Evolutionary conservation across 108 stramenopile genomes (phyloP), one percentile per base, ranked within the genome.

Genomic region (Bacterosira constricta): DNA sequence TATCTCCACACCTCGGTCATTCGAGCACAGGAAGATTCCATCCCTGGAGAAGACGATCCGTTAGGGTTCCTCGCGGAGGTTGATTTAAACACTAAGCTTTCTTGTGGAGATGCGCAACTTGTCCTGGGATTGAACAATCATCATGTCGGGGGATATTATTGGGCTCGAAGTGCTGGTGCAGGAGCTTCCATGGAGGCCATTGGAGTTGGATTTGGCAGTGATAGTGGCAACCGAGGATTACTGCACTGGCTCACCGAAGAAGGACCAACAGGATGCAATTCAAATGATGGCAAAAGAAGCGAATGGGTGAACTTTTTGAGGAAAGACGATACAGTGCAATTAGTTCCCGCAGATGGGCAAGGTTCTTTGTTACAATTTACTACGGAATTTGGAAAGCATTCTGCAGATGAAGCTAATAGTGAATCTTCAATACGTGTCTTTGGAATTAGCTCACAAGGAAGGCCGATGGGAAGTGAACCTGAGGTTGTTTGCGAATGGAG

Each of bases 101-200:
- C 73, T 46, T 30, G 68, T 27, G n/a, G 15, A 11, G 49, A 53
- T 44, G 75, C 61, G 31, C 57, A 38, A 30, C 71, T 92, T 17
- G 86, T 85, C 9, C 72, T 92, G 20, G 91, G 91, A 13, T 58
- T 89, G 47, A 83, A 83, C 69, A 92, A 92, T 76, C 91, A 92
- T 81, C 88, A 89, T 59, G 91, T 89, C 1, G 88, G 88, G 8
- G 79, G 79, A 17, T 92, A 92, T 59, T 92, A 92, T 46, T 92
- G 91, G 87, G 91, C 91, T 6, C 54, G 91, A 31, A 80, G 81
- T 36, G 85, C 86, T 34, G 91, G 91, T 12, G 79, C 79, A 3
- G 91, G 91, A 2, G 73, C 86, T 4, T 67, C 80, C 27, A 80
- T 92, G 72, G 84, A 83, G 35, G 91, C 91, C 9, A 86, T 82